These are phyloP conservation scores for Anthoceros angustus DNA, from an alignment of 225 moss, liverwort and hornwort genomes.

Conservation along the genomic window DNA sequence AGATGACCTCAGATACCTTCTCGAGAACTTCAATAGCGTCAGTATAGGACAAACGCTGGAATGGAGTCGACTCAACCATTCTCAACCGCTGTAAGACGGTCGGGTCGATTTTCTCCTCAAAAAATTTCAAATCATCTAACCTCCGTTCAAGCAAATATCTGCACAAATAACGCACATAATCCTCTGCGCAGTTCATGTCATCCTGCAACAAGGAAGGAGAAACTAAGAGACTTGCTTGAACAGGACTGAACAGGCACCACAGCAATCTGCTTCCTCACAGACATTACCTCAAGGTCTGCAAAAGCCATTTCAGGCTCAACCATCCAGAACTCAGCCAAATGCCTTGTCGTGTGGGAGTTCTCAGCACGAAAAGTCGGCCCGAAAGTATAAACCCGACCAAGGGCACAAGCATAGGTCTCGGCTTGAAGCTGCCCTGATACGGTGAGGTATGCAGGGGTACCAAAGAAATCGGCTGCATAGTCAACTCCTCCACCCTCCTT, in stretches of 20 bases:
- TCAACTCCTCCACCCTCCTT: conserved; percentile 61
- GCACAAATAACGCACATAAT: conserved; percentile 73
- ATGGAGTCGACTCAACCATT: conserved; percentile 82
- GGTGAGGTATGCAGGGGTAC: conserved; percentile 71
- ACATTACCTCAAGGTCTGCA: conserved; percentile 48
- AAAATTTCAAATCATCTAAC: conserved; percentile 69
- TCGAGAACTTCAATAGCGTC: conserved; percentile 51
- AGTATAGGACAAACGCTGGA: conserved; percentile 61
- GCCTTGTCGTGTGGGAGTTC: conserved; percentile 83
- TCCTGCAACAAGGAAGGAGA: conserved; percentile 22
- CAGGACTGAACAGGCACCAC: background rate
- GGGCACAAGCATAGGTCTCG: conserved; percentile 74
- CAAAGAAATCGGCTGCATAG: conserved; percentile 64
- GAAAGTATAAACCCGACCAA: conserved; percentile 86
- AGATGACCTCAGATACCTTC: conserved; percentile 25
- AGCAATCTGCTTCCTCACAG: background rate
- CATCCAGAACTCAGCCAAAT: conserved; percentile 98
- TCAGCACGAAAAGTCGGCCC: conserved; percentile 94
- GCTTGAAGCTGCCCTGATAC: conserved; percentile 94
- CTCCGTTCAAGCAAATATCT: conserved; percentile 91
- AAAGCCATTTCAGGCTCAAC: conserved; percentile 96
- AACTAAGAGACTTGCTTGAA: background rate
- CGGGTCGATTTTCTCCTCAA: conserved; percentile 50
- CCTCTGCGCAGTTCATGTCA: conserved; percentile 95
- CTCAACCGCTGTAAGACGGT: conserved; percentile 58